These are phyloP conservation scores for Plasmodium vivax DNA, from an alignment of 169 alveolate species.

Conservation along the genomic window DNA sequence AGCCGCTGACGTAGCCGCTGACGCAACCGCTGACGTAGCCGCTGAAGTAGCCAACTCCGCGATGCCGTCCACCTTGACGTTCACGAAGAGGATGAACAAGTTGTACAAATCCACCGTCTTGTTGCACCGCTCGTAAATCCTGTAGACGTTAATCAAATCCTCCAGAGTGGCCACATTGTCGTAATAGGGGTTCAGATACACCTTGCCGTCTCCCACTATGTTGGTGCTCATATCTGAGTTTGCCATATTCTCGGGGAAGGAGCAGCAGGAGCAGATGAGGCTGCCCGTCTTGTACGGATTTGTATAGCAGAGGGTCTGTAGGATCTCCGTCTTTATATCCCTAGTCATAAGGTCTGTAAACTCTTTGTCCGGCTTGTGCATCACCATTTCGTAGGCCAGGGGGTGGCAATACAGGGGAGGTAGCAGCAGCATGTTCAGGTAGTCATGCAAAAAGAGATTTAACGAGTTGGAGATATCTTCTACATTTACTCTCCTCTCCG, in stretches of 20 bases:
- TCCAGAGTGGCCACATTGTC: slow-evolving; percentile 46
- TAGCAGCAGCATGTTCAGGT: slow-evolving; percentile 19
- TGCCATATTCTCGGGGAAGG: background rate
- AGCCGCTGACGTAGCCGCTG: background rate
- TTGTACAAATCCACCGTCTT: slow-evolving; percentile 44
- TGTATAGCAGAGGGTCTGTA: slow-evolving; percentile 39
- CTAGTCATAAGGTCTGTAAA: slow-evolving; percentile 62
- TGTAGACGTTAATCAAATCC: slow-evolving; percentile 33
- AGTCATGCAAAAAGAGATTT: slow-evolving; percentile 36
- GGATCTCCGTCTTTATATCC: slow-evolving; percentile 44
- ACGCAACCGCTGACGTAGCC: too few relatives aligned
- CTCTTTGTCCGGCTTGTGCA: slow-evolving; percentile 57
- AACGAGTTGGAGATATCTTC: slow-evolving; percentile 11
- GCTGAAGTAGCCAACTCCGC: background rate
- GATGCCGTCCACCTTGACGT: slow-evolving; percentile 30
- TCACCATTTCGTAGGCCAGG: slow-evolving; percentile 22
- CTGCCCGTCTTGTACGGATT: slow-evolving; percentile 64
- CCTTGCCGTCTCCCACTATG: slow-evolving; percentile 15
- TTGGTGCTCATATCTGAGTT: slow-evolving; percentile 8
- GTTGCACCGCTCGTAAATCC: slow-evolving; percentile 44
- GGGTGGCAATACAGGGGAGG: slow-evolving; percentile 61
- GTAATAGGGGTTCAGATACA: slow-evolving; percentile 40
- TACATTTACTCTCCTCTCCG: background rate
- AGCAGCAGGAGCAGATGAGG: slow-evolving; percentile 57
- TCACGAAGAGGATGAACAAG: slow-evolving; percentile 21